Evolutionary conservation across 2,329 filamentous ascomycete genomes (phyloP).

Genomic region (Fusarium scirpi): DNA sequence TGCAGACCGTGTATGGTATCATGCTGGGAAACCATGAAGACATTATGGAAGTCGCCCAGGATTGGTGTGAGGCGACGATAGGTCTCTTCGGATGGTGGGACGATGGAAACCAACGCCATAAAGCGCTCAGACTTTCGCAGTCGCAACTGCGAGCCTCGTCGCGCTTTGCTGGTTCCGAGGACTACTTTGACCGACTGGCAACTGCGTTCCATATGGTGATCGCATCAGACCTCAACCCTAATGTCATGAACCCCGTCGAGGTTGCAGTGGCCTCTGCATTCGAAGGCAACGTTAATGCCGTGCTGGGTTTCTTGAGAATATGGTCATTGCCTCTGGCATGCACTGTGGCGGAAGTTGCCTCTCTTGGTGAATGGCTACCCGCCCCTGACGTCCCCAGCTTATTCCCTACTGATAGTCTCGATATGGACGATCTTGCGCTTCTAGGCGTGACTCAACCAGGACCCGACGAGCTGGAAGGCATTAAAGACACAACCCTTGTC

Average conservation of each 20-base stretch:
- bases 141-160: conserved; percentile 54
- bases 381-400: conserved; percentile 54
- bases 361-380: conserved; percentile 85
- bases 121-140: conserved; percentile 56
- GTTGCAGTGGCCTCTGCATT: conserved; percentile 85
- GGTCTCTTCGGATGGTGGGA: conserved; percentile 94
- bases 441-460: conserved; percentile 74
- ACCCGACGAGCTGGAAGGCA: conserved; percentile 70
- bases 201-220: conserved; percentile 77
- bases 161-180: conserved; percentile 67
- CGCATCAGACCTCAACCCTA: conserved; percentile 79
- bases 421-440: conserved; percentile 86
- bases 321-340: conserved; percentile 86
- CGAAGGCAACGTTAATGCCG: conserved; percentile 82
- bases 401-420: conserved; percentile 73
- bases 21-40: conserved; percentile 80
- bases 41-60: conserved; percentile 81
- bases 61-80: conserved; percentile 92
- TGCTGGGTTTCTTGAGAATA: conserved; percentile 77
- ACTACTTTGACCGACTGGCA: conserved; percentile 80
- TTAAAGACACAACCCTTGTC: conserved; percentile 83
- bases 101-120: conserved; percentile 70
- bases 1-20: conserved; percentile 84
- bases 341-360: conserved; percentile 84
- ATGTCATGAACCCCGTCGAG: conserved; percentile 80